These are phyloP conservation scores for Globisporangium mamillatum DNA, from an alignment of 352 stramenopile species.

Conservation along the genomic window DNA sequence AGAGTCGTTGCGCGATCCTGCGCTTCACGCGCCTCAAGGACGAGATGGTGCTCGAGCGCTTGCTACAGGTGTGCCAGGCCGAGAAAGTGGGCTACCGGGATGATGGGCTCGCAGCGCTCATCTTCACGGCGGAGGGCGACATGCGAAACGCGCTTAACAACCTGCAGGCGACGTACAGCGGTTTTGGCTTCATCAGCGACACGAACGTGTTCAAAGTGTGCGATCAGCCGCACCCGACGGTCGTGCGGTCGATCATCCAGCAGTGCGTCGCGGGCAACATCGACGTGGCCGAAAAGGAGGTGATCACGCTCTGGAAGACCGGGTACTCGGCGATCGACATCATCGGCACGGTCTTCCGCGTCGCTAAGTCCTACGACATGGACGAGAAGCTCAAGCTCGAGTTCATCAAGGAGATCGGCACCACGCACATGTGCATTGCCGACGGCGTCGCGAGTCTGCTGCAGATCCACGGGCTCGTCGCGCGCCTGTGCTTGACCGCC, in stretches of 20 bases:
- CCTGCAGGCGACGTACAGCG: slow-evolving; percentile 95
- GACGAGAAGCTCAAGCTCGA: slow-evolving; percentile 85
- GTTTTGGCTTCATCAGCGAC: slow-evolving; percentile 95
- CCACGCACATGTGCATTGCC: slow-evolving; percentile 94
- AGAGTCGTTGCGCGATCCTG: slow-evolving; percentile 97
- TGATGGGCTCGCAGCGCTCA: slow-evolving; percentile 95
- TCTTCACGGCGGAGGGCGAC: slow-evolving; percentile 99
- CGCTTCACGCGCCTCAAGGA: slow-evolving; percentile 95
- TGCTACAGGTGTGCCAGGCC: slow-evolving; percentile 92
- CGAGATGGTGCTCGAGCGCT: slow-evolving; percentile 93
- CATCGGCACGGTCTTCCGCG: slow-evolving; percentile 97
- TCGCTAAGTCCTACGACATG: slow-evolving; percentile 88
- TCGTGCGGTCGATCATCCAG: slow-evolving; percentile 62
- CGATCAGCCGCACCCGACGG: slow-evolving; percentile 94
- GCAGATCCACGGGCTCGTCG: slow-evolving; percentile 94
- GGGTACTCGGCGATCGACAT: slow-evolving; percentile 97
- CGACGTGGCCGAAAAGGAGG: slow-evolving; percentile 71
- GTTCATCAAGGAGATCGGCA: slow-evolving; percentile 89
- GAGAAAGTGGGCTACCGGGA: slow-evolving; percentile 89
- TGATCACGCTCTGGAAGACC: slow-evolving; percentile 67
- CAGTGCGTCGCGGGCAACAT: slow-evolving; percentile 85
- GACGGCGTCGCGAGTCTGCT: slow-evolving; percentile 90
- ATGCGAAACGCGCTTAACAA: slow-evolving; percentile 99
- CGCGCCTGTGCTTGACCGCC: slow-evolving; percentile 57
- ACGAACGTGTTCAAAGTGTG: slow-evolving; percentile 95